phyloP scores from a whole-genome alignment of 345 rosid genomes.

The Gossypium mustelinum region DNA sequence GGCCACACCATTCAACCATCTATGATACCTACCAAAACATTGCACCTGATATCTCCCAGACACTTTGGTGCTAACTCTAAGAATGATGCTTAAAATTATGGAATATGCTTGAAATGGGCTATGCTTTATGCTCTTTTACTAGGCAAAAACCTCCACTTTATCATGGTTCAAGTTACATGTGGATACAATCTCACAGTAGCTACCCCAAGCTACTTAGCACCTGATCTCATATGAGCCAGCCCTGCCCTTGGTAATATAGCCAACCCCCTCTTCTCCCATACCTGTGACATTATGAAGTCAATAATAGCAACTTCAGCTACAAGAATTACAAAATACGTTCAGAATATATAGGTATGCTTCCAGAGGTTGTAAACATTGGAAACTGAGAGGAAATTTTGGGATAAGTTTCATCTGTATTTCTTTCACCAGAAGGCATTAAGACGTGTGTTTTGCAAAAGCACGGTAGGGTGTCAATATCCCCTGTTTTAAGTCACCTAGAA shows the following conservation, averaged over 20 bases:
- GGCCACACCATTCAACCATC: too few relatives aligned
- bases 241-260: slow-evolving; percentile 78
- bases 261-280: slow-evolving; percentile 99
- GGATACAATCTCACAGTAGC: neutral
- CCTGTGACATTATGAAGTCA: slow-evolving; percentile 39
- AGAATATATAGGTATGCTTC: slow-evolving; percentile 19
- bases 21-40: too few relatives aligned
- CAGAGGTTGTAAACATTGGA: slow-evolving; percentile 98
- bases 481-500: neutral
- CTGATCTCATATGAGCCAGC: slow-evolving; percentile 87
- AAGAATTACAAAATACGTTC: neutral
- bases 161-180: neutral
- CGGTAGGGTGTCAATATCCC: neutral
- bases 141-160: too few relatives aligned
- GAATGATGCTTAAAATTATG: too few relatives aligned
- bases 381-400: slow-evolving; percentile 44
- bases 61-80: too few relatives aligned
- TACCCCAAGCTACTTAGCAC: slow-evolving; percentile 47
- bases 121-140: too few relatives aligned
- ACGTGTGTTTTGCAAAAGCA: neutral
- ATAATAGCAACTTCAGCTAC: neutral
- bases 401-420: neutral
- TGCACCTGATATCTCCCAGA: too few relatives aligned
- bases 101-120: too few relatives aligned
- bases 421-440: neutral